Evolutionary conservation across 129 eudicot species (phyloP).

Genomic region (Erigeron canadensis): DNA sequence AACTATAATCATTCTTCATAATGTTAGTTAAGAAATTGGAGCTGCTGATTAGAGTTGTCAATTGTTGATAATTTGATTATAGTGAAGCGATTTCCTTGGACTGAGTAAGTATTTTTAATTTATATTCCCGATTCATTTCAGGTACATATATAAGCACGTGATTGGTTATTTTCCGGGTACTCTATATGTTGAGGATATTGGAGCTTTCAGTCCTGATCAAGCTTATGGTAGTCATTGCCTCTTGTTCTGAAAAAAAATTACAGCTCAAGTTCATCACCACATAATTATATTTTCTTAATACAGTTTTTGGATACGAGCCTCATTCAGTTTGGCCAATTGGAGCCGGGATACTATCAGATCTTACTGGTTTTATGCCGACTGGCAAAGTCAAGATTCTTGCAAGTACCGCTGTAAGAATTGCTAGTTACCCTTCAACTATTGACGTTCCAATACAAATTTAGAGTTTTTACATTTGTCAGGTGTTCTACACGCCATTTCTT

Average conservation of each 20-base stretch:
- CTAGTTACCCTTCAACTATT: constrained; percentile 22
- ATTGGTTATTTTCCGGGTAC: constrained; percentile 80
- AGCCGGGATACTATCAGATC: constrained; percentile 64
- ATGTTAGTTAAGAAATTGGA: neutral
- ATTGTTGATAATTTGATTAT: neutral
- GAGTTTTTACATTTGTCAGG: constrained; percentile 35
- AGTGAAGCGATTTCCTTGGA: constrained; percentile 8
- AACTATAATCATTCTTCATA: neutral
- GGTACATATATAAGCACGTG: constrained; percentile 82
- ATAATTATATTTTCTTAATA: constrained; percentile 1
- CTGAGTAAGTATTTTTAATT: constrained; percentile 15
- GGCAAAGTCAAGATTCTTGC: constrained; percentile 77
- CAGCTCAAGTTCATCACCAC: neutral
- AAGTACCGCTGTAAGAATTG: constrained; percentile 75
- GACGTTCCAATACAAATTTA: neutral
- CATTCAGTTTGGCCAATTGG: constrained; percentile 96
- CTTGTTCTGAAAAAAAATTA: neutral
- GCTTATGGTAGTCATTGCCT: constrained; percentile 56
- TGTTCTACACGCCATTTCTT: constrained; percentile 78
- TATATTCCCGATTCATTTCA: constrained; percentile 26
- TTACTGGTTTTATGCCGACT: constrained; percentile 78
- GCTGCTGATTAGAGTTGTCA: neutral
- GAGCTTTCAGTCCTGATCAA: constrained; percentile 77
- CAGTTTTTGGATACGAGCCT: constrained; percentile 94
- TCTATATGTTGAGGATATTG: constrained; percentile 77